A percentile compares a stretch with the other conserved stretches of the same genome.
Evolutionary conservation across 148 eudicot species (phyloP).

Genomic region (Camellia sinensis): DNA sequence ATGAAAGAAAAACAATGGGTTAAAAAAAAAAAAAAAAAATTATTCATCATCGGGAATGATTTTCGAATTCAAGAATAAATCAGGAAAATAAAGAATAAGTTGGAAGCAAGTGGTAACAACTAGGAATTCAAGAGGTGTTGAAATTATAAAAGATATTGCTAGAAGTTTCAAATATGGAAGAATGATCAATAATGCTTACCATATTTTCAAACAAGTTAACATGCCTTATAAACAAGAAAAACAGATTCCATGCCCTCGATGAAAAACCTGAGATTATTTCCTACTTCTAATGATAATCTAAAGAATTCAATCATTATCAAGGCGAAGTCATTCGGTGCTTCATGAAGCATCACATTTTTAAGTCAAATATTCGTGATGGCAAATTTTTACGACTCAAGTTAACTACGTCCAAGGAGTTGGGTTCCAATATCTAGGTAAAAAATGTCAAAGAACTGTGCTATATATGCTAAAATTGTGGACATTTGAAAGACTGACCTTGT

Average conservation of each 20-base stretch:
- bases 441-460: neutral
- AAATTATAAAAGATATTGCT: neutral
- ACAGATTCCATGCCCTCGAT: neutral
- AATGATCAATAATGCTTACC: neutral
- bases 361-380: neutral
- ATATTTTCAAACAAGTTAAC: neutral
- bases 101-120: neutral
- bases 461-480: neutral
- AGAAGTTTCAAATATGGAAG: neutral
- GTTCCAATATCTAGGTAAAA: neutral
- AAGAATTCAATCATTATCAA: neutral
- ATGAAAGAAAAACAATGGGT: neutral
- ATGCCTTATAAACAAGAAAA: neutral
- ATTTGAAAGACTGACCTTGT: conserved; percentile 55
- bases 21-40: neutral
- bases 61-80: neutral
- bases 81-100: neutral
- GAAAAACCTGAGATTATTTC: neutral
- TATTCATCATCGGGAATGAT: neutral
- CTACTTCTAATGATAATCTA: neutral
- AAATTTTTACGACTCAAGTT: neutral
- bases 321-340: neutral
- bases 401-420: neutral
- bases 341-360: neutral
- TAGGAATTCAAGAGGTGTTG: neutral